These are phyloP conservation scores for Metarhizium guizhouense DNA, from an alignment of 2,329 filamentous ascomycete species.

Conservation along the genomic window DNA sequence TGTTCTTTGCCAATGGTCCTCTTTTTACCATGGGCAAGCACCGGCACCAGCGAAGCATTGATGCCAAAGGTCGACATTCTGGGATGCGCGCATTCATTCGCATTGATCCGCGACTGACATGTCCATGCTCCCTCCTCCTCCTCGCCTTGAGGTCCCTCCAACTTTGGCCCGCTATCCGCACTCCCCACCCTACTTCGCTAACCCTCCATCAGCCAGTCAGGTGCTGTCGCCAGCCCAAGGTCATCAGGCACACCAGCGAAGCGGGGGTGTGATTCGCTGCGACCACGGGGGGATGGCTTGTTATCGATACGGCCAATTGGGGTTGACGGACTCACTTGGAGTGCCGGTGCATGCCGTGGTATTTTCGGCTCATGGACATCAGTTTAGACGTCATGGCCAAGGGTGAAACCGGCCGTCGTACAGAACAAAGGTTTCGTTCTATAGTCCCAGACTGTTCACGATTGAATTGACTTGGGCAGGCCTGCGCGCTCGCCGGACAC, in stretches of 20 bases:
- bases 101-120: not conserved
- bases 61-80: not conserved
- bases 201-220: slow-evolving; percentile 16
- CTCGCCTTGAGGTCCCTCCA: not conserved
- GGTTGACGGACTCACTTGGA: no score
- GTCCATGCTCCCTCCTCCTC: not conserved
- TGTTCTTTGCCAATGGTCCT: not conserved
- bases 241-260: slow-evolving; percentile 15
- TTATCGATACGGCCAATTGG: not conserved
- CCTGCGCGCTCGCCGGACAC: not conserved
- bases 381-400: not conserved
- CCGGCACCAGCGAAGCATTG: not conserved
- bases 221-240: slow-evolving; percentile 10
- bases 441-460: not conserved
- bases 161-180: not conserved
- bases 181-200: not conserved
- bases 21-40: not conserved
- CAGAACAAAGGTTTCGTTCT: not conserved
- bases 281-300: not conserved
- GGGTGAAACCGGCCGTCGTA: not conserved
- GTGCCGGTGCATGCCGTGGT: no score
- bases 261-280: slow-evolving; percentile 7
- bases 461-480: not conserved
- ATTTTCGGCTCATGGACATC: no score
- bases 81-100: not conserved